A percentile compares a stretch with the other conserved stretches of the same genome.
These are phyloP conservation scores for Plasmodium inui DNA, from an alignment of 169 alveolate species.

Conservation along the genomic window DNA sequence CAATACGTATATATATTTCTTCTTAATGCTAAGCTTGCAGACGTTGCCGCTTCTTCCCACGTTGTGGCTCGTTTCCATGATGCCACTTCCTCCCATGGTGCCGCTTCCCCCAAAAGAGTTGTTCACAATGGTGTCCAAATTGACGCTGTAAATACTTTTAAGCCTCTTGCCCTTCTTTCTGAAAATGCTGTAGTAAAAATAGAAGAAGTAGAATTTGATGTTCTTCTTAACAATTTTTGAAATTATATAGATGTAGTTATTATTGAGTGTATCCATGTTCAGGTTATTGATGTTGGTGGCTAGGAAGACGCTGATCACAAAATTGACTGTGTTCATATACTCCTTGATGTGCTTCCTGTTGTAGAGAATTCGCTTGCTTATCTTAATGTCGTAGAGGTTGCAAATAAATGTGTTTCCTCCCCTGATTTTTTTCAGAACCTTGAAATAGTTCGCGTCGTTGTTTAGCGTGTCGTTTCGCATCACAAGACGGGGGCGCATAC, in stretches of 20 bases:
- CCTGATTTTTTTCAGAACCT: constrained; percentile 27
- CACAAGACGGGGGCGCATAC: background rate
- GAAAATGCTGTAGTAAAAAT: constrained; percentile 54
- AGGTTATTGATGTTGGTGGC: constrained; percentile 48
- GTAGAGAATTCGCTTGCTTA: constrained; percentile 2
- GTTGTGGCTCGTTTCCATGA: background rate
- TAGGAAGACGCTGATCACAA: constrained; percentile 23
- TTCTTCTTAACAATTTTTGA: constrained; percentile 56
- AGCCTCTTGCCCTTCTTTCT: constrained; percentile 32
- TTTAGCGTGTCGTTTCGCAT: constrained; percentile 15
- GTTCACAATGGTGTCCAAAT: constrained; percentile 16
- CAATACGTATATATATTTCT: constrained; percentile 45
- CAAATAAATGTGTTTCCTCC: constrained; percentile 56
- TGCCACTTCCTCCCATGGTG: background rate
- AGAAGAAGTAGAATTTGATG: constrained; percentile 53
- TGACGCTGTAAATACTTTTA: constrained; percentile 36
- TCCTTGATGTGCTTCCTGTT: constrained; percentile 32
- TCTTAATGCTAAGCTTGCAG: constrained; percentile 31
- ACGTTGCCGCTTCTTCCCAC: background rate
- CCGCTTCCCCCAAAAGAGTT: background rate
- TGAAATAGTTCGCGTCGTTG: constrained; percentile 26
- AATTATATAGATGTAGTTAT: constrained; percentile 32
- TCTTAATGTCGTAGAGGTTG: constrained; percentile 40
- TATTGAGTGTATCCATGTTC: constrained; percentile 42
- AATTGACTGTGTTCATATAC: constrained; percentile 33